Base-by-base conservation (phyloP, 2,329 filamentous ascomycete species). In the Aspergillus clavatus region DNA sequence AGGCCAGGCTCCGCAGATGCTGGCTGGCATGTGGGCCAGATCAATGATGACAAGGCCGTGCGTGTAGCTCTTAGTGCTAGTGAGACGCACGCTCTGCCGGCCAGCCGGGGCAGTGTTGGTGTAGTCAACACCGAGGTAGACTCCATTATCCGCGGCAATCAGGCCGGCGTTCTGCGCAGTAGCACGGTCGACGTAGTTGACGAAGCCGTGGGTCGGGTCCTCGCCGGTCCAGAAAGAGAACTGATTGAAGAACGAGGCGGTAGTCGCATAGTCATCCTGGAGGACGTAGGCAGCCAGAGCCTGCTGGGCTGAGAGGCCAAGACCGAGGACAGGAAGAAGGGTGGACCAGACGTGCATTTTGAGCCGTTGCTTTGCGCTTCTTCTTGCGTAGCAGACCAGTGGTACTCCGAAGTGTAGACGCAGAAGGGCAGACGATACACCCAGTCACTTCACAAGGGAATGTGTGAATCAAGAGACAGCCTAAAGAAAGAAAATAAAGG, bases 191-290 rank as follows among this genome's bases (percentile, higher is more conserved):
- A 82, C 76, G 58, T 89, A 93, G 48, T 79, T 69, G 55, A 93
- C 87, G 57, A 82, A 88, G 24, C 87, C 88, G 51, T 82, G 57
- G 2, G 87, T 93, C 0, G 87, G 87, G 58, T 93, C 88, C 3
- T 55, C 16, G 12, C 47, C 65, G 6, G 72, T 75, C 53, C 67
- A 78, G 62, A 80, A 80, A 23, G 62, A 55, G 58, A 80, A 79
- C 54, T 72, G 67, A 53, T 72, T 67, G 58, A 79, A 78, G 57
- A 79, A 80, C 46, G 66, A 65, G 39, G 60, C 58, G 27, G 61
- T 54, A 24, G 52, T 56, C 37, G 65, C 67, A 57, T 77, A 77
- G 55, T 76, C 72, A 48, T 78, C 74, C 47, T 72, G 53, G 37
- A 79, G 60, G 14, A 63, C 57, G 48, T 74, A 73, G 28, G 55